A percentile compares a stretch with the other conserved stretches of the same genome.
Conservation (phyloP, 208 protist species). For the Leishmania aethiopica region DNA sequence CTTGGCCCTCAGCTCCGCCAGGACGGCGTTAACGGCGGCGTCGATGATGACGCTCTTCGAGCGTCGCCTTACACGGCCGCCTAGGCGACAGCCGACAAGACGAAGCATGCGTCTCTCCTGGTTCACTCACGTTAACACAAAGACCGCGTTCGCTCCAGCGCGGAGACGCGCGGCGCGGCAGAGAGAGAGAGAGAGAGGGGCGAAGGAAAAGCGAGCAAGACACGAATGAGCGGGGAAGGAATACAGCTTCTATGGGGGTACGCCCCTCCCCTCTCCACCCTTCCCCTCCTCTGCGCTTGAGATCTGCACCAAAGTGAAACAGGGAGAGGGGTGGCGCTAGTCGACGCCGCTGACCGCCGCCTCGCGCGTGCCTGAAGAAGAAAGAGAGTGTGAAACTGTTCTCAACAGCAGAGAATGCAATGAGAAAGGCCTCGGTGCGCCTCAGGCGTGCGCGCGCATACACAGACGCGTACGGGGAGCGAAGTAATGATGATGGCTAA, state of each 20-base stretch:
- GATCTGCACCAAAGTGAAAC: not conserved
- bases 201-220: not conserved
- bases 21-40: conserved; percentile 13
- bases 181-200: not conserved
- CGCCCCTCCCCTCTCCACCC: not conserved
- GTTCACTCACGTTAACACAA: not conserved
- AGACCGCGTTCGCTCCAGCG: not conserved
- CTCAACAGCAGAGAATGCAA: not conserved
- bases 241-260: conserved; percentile 3
- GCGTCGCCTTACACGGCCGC: conserved; percentile 17
- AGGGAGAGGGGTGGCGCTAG: not conserved
- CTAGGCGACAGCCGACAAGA: conserved; percentile 20
- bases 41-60: conserved; percentile 7
- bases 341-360: not conserved
- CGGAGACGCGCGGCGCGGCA: not conserved
- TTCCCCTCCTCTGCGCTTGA: not conserved
- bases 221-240: not conserved
- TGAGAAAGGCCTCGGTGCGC: not conserved
- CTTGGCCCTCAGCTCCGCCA: conserved; percentile 10
- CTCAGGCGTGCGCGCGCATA: not conserved
- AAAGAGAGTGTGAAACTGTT: not conserved
- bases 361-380: not conserved
- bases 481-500: not conserved
- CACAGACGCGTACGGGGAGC: not conserved
- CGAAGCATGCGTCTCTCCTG: conserved; percentile 15